phyloP scores from a whole-genome alignment of 495 filamentous ascomycete genomes.

The Margaritispora aquatica region DNA sequence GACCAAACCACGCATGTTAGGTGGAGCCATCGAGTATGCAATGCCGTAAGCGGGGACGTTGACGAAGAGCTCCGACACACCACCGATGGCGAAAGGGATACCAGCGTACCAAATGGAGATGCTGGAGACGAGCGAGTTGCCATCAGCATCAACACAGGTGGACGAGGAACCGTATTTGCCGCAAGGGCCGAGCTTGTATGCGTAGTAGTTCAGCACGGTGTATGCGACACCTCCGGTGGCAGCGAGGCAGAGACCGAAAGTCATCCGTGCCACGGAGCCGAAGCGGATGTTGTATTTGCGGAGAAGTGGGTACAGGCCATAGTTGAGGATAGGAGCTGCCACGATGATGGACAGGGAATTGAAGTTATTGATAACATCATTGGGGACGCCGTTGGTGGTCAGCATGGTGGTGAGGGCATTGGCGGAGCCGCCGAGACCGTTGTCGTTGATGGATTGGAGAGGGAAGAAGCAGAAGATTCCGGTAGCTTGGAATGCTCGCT shows the following conservation, averaged over 20 bases:
- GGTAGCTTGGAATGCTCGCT: slow-evolving; percentile 50
- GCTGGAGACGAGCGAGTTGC: slow-evolving; percentile 36
- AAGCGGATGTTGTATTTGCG: slow-evolving; percentile 56
- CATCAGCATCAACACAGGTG: slow-evolving; percentile 27
- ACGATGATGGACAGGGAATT: slow-evolving; percentile 68
- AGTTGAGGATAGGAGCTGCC: slow-evolving; percentile 64
- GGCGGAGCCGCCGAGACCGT: slow-evolving; percentile 39
- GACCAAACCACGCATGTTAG: slow-evolving; percentile 62
- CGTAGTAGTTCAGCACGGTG: slow-evolving; percentile 64
- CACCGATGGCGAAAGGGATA: slow-evolving; percentile 42
- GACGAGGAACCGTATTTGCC: slow-evolving; percentile 33
- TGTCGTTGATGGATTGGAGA: slow-evolving; percentile 60
- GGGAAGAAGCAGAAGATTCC: slow-evolving; percentile 61
- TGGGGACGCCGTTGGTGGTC: slow-evolving; percentile 61
- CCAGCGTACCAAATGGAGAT: slow-evolving; percentile 36
- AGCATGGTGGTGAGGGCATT: slow-evolving; percentile 54
- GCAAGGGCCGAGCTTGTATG: slow-evolving; percentile 53
- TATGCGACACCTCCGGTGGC: slow-evolving; percentile 54
- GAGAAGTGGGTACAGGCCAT: slow-evolving; percentile 60
- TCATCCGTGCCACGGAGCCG: slow-evolving; percentile 66
- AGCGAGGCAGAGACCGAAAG: slow-evolving; percentile 62
- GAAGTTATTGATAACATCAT: slow-evolving; percentile 74
- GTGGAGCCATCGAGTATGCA: slow-evolving; percentile 62
- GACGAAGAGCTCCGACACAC: slow-evolving; percentile 61
- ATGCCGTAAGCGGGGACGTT: slow-evolving; percentile 65